These are phyloP conservation scores for Yarrowia sp. DNA, from an alignment of 805 yeast species.

Conservation along the genomic window DNA sequence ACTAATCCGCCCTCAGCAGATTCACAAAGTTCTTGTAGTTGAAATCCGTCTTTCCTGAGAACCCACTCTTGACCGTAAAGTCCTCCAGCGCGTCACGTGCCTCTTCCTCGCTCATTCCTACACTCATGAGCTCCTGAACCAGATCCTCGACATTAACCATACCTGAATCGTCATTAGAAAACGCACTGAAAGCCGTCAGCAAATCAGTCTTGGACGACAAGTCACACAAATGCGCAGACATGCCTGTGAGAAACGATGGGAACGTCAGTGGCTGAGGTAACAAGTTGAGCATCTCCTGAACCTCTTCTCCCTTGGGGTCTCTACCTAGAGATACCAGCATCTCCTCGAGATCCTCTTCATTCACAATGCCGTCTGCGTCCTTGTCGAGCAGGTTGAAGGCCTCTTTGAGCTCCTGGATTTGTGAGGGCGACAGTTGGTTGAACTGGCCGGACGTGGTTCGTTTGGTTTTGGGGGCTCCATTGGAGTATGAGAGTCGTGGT, in stretches of 20 bases:
- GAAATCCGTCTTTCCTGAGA: constrained; percentile 53
- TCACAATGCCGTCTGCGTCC: constrained; percentile 63
- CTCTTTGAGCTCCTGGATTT: constrained; percentile 64
- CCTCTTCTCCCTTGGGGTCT: constrained; percentile 42
- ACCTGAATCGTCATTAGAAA: constrained; percentile 41
- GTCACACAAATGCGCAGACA: constrained; percentile 55
- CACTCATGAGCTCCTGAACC: constrained; percentile 49
- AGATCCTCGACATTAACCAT: constrained; percentile 53
- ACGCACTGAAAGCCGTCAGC: constrained; percentile 56
- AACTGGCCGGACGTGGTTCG: constrained; percentile 38
- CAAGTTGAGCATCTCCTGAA: constrained; percentile 50
- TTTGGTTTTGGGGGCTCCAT: constrained; percentile 11
- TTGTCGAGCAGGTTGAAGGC: constrained; percentile 79
- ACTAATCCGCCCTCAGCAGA: constrained; percentile 30
- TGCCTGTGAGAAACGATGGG: constrained; percentile 60
- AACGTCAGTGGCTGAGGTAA: constrained; percentile 51
- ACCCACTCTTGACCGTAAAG: constrained; percentile 53
- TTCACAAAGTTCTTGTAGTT: constrained; percentile 59
- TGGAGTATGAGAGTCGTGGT: constrained; percentile 23
- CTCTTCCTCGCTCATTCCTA: constrained; percentile 45
- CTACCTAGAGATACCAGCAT: constrained; percentile 47
- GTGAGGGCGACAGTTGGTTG: constrained; percentile 54
- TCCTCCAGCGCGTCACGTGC: constrained; percentile 50
- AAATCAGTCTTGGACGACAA: constrained; percentile 55
- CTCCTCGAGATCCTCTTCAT: constrained; percentile 43